A percentile compares a stretch with the other conserved stretches of the same genome.
Conservation (phyloP, 2,329 filamentous ascomycete species). For the Botrytis hyacinthi region DNA sequence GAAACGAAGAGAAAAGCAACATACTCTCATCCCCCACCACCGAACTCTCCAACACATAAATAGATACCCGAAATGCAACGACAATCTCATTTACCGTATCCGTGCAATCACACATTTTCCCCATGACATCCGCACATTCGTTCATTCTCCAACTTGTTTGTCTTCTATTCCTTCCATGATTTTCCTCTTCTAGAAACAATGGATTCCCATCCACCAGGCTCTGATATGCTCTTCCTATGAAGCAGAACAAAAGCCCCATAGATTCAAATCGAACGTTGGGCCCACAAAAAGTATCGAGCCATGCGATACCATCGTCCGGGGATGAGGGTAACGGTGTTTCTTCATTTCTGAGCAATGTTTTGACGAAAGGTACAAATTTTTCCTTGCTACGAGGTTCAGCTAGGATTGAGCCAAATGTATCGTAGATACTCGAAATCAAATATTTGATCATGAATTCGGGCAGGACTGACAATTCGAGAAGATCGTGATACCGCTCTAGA, state of each 20-base stretch:
- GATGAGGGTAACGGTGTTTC: slow-evolving; percentile 29
- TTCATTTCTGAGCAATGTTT: slow-evolving; percentile 32
- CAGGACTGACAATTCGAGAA: slow-evolving; percentile 23
- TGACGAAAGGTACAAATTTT: slow-evolving; percentile 27
- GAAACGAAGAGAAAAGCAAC: background rate
- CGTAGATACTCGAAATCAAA: slow-evolving; percentile 28
- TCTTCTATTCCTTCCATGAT: slow-evolving; percentile 32
- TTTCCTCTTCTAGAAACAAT: slow-evolving; percentile 30
- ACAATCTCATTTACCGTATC: slow-evolving; percentile 28
- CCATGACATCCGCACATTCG: slow-evolving; percentile 35
- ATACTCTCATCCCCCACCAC: slow-evolving; percentile 12
- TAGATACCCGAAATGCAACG: slow-evolving; percentile 15
- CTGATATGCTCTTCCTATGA: slow-evolving; percentile 33
- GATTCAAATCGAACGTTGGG: slow-evolving; percentile 36
- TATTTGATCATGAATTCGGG: slow-evolving; percentile 30
- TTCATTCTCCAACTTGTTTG: slow-evolving; percentile 37
- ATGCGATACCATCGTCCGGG: slow-evolving; percentile 34
- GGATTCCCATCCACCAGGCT: slow-evolving; percentile 34
- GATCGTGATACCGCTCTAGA: slow-evolving; percentile 18
- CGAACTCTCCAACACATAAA: background rate
- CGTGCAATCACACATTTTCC: slow-evolving; percentile 14
- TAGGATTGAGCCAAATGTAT: slow-evolving; percentile 29
- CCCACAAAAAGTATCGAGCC: slow-evolving; percentile 35
- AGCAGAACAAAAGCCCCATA: slow-evolving; percentile 35
- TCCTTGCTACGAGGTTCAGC: slow-evolving; percentile 27